Evolutionary conservation across 1,139 yeast species (phyloP), one percentile per base, ranked within the genome.

Genomic region (Debaryomycetaceae sp.): DNA sequence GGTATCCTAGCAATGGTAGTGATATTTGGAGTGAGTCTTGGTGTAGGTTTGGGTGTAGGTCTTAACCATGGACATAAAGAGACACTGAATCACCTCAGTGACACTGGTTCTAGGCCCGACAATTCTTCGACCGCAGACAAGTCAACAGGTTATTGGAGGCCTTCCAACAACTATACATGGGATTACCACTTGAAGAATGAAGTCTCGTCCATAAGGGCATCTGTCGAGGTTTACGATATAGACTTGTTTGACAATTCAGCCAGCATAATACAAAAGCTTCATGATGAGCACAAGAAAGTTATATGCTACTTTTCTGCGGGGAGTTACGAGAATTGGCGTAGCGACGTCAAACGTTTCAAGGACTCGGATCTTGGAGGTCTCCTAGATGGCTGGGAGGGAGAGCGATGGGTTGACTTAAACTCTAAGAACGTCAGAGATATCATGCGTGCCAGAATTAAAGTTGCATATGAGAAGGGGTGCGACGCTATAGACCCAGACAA

Each of bases 271-370:
- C 44, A 45, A 3, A 22, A 42, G 2, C 39, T 59, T 4, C 57
- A 58, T 11, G 33, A 49, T 4, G 42, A 47, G 4, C 51, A 50
- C 5, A 55, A 52, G 37, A 48, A 45, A 31, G 61, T 59, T n/a
- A 50, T 59, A 6, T 60, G 63, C 41, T 59, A 60, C 38, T 57
- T 60, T 37, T 58, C 63, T 2, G 63, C 61, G 4, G 63, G 64
- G 5, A 55, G 58, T 37, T 59, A 54, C 45, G 64, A 59, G 41
- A 43, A 55, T 38, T 57, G 62, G 63, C 49, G 63, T 34, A 42
- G 45, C 6, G 63, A 58, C 40, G 51, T 50, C 6, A 27, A 36
- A 7, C 33, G 48, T 6, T 59, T 58, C 40, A 9, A 39, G 5
- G 27, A 39, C 6, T 8, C 40, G 3, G 64, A 57, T 39, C 41